Percentiles rank a stretch among this genome's conserved stretches.
These are phyloP conservation scores for Rubroshorea leprosula DNA, from an alignment of 345 rosid genomes.

Conservation along the genomic window DNA sequence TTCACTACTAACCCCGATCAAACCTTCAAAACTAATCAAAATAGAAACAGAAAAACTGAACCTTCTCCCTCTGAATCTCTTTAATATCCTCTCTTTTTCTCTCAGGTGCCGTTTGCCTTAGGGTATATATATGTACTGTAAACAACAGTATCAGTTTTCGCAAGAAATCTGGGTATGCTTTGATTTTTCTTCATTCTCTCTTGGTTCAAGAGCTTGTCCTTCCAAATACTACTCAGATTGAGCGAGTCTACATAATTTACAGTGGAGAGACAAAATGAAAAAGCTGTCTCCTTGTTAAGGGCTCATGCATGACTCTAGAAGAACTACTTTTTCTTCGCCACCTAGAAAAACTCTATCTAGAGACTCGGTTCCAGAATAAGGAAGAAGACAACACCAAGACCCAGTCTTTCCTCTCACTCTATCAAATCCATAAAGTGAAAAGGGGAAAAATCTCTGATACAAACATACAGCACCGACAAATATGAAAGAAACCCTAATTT, in stretches of 20 bases:
- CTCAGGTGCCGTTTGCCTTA: neutral
- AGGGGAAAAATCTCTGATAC: constrained; percentile 1
- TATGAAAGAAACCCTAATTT: constrained; percentile 18
- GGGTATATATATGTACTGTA: no score
- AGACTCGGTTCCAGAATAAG: constrained; percentile 4
- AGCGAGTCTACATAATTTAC: neutral
- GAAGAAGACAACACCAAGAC: neutral
- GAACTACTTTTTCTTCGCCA: constrained; percentile 5
- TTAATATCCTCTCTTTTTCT: neutral
- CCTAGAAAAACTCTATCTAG: constrained; percentile 10
- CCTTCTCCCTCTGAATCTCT: neutral
- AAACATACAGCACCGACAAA: constrained; percentile 4
- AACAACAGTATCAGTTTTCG: constrained; percentile 19
- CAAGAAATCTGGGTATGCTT: neutral
- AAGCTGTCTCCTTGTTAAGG: constrained; percentile 24
- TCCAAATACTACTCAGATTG: constrained; percentile 13
- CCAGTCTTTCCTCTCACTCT: constrained; percentile 1
- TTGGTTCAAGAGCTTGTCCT: constrained; percentile 17
- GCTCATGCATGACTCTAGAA: constrained; percentile 24
- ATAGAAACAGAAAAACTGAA: neutral
- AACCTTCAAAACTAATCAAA: constrained; percentile 40
- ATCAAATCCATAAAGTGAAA: neutral
- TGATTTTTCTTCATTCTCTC: constrained; percentile 14
- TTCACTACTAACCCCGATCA: constrained; percentile 21
- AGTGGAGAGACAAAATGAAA: constrained; percentile 4